Conservation (phyloP, 73 alveolate genomes). For the Blepharisma japonicum region DNA sequence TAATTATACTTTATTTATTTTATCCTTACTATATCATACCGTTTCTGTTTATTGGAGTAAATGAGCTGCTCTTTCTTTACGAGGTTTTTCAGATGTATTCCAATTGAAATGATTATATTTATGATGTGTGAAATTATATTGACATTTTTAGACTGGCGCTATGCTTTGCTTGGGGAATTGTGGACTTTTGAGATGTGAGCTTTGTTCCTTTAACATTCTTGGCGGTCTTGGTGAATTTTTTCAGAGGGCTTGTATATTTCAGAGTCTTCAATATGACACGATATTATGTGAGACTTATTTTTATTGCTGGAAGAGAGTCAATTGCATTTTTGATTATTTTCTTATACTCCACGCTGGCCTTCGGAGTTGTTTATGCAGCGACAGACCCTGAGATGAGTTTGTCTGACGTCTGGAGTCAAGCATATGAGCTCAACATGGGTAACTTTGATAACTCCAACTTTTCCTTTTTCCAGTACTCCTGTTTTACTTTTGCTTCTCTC, state of each 20-base stretch:
- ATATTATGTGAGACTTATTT: background rate
- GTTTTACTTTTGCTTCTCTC: background rate
- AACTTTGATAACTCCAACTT: background rate
- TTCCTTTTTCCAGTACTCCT: background rate
- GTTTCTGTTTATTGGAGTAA: background rate
- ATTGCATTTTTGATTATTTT: background rate
- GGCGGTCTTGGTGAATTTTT: background rate
- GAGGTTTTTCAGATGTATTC: background rate
- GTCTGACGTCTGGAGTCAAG: background rate
- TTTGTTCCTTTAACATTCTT: background rate
- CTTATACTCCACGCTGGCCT: constrained; percentile 7
- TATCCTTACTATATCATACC: background rate
- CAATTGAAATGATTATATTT: background rate
- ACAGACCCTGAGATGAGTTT: background rate
- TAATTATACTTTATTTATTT: background rate
- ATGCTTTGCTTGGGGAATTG: background rate
- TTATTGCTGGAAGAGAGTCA: background rate
- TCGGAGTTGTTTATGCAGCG: background rate
- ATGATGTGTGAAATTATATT: background rate
- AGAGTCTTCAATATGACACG: constrained; percentile 15
- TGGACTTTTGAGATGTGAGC: background rate
- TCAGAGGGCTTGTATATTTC: constrained; percentile 23
- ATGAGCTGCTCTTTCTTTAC: background rate
- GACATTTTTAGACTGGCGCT: background rate
- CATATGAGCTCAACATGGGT: constrained; percentile 4